Evolutionary conservation across 2,329 filamentous ascomycete genomes (phyloP), one percentile per base, ranked within the genome.

Genomic region (Pseudofabraea citricarpa): DNA sequence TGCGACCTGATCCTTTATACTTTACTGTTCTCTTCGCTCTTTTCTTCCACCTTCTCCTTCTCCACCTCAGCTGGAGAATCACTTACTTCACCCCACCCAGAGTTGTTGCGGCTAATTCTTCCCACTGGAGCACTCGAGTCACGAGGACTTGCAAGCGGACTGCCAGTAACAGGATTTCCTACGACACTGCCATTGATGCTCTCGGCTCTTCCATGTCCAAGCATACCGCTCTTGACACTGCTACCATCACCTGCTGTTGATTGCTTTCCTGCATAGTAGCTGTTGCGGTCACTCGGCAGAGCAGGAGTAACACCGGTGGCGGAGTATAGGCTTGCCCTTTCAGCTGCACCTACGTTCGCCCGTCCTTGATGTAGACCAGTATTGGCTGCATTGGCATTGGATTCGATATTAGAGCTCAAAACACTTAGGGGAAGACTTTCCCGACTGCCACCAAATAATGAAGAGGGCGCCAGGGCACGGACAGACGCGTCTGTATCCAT

Each of bases 401-500:
- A 65, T 52, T 85, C 81, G 24, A 85, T 70, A 57, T 83, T 89
- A 45, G 81, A 77, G 57, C 85, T 89, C 26, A 93, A 72, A 5
- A 91, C 81, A 57, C 85, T 90, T 20, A 93, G 71, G 0, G 87
- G 87, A 2, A 93, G 72, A 33, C 81, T 87, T 64, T 93, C 87
- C 48, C 87, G 81, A 56, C 84, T 89, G 33, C 87, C 87, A 35
- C 87, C 87, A 73, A 86, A 93, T 4, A 91, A 72, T 1, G 86
- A 90, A 0, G 84, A 88, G 0, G 87, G 87, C 1, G 88, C 85
- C n/a, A 94, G 69, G 2, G 88, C 88, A 33, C 88, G 84, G 29
- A 93, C 86, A 0, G 86, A 91, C 5, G 88, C 88, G 60, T 93
- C 86, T 0, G 88, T 93, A 62, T 93, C 88, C 65, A 91, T 81